Conservation (phyloP, 345 rosid genomes). For the Anastatica hierochuntica region DNA sequence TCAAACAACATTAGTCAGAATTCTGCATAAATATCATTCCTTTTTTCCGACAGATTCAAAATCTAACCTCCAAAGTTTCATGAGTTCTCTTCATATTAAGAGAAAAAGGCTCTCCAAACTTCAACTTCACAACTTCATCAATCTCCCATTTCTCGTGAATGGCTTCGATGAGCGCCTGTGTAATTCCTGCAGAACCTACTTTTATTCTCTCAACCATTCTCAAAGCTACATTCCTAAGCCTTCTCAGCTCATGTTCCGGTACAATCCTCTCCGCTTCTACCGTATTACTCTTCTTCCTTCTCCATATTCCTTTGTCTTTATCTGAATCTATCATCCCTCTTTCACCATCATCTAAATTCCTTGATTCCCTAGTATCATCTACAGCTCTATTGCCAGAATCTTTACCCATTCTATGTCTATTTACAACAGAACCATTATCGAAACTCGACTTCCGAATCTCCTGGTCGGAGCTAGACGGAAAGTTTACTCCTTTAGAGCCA, state of each 20-base stretch:
- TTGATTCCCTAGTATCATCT: slow-evolving; percentile 3
- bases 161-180: slow-evolving; percentile 53
- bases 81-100: slow-evolving; percentile 82
- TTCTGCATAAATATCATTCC: not conserved
- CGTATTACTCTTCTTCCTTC: slow-evolving; percentile 37
- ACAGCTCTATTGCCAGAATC: not conserved
- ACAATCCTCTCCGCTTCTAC: slow-evolving; percentile 44
- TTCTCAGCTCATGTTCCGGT: slow-evolving; percentile 65
- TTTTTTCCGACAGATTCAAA: not conserved
- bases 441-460: not conserved
- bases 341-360: slow-evolving; percentile 1
- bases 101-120: slow-evolving; percentile 59
- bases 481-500: slow-evolving; percentile 22
- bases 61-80: slow-evolving; percentile 66
- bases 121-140: slow-evolving; percentile 82
- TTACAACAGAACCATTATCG: slow-evolving; percentile 4
- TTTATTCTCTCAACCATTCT: slow-evolving; percentile 79
- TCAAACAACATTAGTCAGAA: slow-evolving; percentile 11
- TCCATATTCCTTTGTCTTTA: slow-evolving; percentile 23
- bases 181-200: slow-evolving; percentile 73
- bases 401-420: slow-evolving; percentile 6
- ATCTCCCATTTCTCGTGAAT: slow-evolving; percentile 71
- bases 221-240: slow-evolving; percentile 64
- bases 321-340: slow-evolving; percentile 1
- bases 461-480: slow-evolving; percentile 20